Evolutionary conservation across 441 rosid species (phyloP), one percentile per base, ranked within the genome.

Genomic region (Gossypium laxum): DNA sequence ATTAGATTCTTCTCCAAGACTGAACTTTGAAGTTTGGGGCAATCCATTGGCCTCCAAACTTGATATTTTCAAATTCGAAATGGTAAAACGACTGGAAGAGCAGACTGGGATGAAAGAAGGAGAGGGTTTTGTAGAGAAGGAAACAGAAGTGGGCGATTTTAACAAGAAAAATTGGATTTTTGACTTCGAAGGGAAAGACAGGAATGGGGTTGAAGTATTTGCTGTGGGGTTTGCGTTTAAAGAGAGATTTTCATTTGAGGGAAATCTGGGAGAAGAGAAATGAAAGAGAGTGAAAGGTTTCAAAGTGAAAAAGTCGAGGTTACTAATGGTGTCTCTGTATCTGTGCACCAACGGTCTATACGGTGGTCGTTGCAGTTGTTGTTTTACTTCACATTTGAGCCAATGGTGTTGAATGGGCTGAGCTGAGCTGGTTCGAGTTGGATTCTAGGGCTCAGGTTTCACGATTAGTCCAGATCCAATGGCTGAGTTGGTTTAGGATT

Each of bases 161-260:
- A 24, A 55, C 73, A 55, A 74, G 69, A 0, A 56, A 77, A 75
- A 70, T 78, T 8, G 77, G 72, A 18, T 48, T 74, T 45, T 64
- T 28, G 19, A 52, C 69, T 22, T 69, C 34, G 56, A 60, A 1
- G 32, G 72, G 26, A 52, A 66, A 28, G 82, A 77, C 78, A 77
- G 5, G 45, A 57, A 60, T 67, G 72, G 51, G 24, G 28, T 58
- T 14, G 79, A 62, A 58, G 82, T 54, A 69, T 72, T 73, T 28
- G 82, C 61, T 6, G 80, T 18, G 21, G 57, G 41, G 5, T 7
- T 47, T 6, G 70, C 43, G 57, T 48, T 48, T 24, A 66, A 24
- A 10, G 76, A 70, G 17, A 80, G 67, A 51, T 66, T 71, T 80
- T 88, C 91, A 88, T 86, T 67, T 72, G 67, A 17, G 8, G 11